phyloP scores from a whole-genome alignment of 1,139 yeast species.

The Kazachstania sp. region DNA sequence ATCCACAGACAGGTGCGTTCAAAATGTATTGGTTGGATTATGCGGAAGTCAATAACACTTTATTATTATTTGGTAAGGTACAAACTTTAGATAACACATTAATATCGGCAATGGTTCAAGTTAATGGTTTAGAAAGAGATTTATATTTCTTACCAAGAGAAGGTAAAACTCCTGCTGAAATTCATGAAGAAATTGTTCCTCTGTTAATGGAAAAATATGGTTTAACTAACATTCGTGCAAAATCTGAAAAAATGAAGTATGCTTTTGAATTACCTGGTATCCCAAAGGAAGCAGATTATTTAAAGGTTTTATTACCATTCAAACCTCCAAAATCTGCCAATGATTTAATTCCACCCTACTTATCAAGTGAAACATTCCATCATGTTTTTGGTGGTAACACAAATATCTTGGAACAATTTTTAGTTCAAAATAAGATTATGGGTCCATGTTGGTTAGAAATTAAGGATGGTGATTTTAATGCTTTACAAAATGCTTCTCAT shows the following conservation, averaged over 20 bases:
- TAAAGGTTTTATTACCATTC: conserved; percentile 70
- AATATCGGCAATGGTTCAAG: conserved; percentile 72
- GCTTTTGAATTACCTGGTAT: conserved; percentile 80
- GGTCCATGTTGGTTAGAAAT: conserved; percentile 97
- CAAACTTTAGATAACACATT: conserved; percentile 46
- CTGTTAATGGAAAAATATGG: conserved; percentile 55
- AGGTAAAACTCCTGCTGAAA: conserved; percentile 48
- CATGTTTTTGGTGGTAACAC: conserved; percentile 76
- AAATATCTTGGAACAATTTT: conserved; percentile 76
- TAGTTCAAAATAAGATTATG: conserved; percentile 74
- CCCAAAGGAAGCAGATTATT: conserved; percentile 73
- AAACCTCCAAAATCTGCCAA: conserved; percentile 47
- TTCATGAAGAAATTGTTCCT: conserved; percentile 69
- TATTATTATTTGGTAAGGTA: conserved; percentile 80
- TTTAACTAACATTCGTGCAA: conserved; percentile 54
- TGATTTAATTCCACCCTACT: conserved; percentile 48
- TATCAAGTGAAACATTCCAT: conserved; percentile 68
- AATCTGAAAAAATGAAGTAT: conserved; percentile 67
- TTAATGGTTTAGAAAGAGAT: conserved; percentile 63
- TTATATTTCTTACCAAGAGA: conserved; percentile 70
- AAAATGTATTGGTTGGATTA: conserved; percentile 89
- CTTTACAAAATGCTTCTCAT: conserved; percentile 64
- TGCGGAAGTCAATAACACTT: conserved; percentile 61
- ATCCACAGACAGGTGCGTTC: conserved; percentile 40
- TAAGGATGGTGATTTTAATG: conserved; percentile 49